Percentiles rank a stretch among this genome's conserved stretches.
Conservation (phyloP, 108 stramenopile species). For the Pseudonitzschia delicatissima region DNA sequence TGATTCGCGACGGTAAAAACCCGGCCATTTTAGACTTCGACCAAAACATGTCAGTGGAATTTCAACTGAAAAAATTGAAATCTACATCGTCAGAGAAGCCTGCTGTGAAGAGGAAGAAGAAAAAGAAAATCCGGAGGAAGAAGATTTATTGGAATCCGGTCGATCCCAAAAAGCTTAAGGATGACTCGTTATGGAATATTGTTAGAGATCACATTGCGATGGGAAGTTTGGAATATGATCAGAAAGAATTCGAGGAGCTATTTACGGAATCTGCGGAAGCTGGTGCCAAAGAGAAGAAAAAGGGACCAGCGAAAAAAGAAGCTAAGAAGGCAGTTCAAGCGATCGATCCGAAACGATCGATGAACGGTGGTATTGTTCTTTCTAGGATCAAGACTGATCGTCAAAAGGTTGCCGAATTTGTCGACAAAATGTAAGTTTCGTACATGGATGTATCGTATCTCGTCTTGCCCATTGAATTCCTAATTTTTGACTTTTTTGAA, state of each 20-base stretch:
- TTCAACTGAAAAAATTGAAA: constrained; percentile 43
- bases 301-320: constrained; percentile 34
- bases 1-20: constrained; percentile 61
- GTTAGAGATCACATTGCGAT: constrained; percentile 64
- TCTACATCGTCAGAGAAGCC: constrained; percentile 20
- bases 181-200: constrained; percentile 85
- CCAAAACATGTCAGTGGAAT: constrained; percentile 52
- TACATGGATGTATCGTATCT: not conserved
- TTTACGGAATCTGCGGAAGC: constrained; percentile 81
- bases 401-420: constrained; percentile 59
- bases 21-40: constrained; percentile 58
- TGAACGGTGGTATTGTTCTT: constrained; percentile 91
- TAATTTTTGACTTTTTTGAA: constrained; percentile 8
- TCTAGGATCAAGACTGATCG: constrained; percentile 73
- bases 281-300: constrained; percentile 61
- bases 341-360: constrained; percentile 86
- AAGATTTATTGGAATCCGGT: constrained; percentile 91
- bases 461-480: not conserved
- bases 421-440: constrained; percentile 75
- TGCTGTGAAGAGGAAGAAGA: constrained; percentile 34
- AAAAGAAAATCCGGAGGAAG: constrained; percentile 76
- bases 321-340: constrained; percentile 83
- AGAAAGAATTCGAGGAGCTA: constrained; percentile 85
- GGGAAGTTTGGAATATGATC: constrained; percentile 70
- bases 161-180: constrained; percentile 67